Evolutionary conservation across 331 rosid species (phyloP).

Genomic region (Ulmus americana): DNA sequence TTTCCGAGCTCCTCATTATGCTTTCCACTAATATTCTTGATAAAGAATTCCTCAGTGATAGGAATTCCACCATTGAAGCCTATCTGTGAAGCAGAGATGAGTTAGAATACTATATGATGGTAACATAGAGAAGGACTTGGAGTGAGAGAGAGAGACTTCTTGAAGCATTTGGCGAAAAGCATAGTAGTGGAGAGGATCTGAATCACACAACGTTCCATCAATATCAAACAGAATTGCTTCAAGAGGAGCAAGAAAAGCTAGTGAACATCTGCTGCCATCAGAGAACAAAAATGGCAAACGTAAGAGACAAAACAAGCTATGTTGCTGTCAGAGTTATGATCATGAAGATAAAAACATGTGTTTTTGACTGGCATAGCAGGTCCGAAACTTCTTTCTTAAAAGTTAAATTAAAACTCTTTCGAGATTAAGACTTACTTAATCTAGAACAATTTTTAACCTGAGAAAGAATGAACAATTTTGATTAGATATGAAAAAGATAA

Average conservation of each 20-base stretch:
- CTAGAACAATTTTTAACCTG: too few species aligned
- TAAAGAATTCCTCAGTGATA: constrained; percentile 39
- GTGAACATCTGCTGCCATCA: constrained; percentile 18
- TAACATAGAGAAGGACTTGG: not conserved
- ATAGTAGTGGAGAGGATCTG: constrained; percentile 36
- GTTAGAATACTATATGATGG: not conserved
- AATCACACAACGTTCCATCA: constrained; percentile 48
- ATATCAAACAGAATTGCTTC: constrained; percentile 46
- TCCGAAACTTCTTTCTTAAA: too few species aligned
- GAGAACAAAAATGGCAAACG: not conserved
- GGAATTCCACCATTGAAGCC: constrained; percentile 45
- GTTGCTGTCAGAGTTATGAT: not conserved
- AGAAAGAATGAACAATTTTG: too few species aligned
- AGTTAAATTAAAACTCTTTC: too few species aligned
- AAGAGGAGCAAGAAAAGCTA: constrained; percentile 28
- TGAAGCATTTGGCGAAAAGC: constrained; percentile 44
- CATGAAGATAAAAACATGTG: too few species aligned
- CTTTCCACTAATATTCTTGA: constrained; percentile 32
- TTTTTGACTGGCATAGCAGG: too few species aligned
- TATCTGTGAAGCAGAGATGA: constrained; percentile 9
- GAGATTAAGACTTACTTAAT: too few species aligned
- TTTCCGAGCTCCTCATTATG: constrained; percentile 35
- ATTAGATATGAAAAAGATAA: too few species aligned
- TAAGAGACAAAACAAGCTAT: not conserved
- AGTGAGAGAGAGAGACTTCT: constrained; percentile 23